Evolutionary conservation across 1,139 yeast genomes (phyloP), one percentile per base, ranked within the genome.

Genomic region (Suhomyces maxii): DNA sequence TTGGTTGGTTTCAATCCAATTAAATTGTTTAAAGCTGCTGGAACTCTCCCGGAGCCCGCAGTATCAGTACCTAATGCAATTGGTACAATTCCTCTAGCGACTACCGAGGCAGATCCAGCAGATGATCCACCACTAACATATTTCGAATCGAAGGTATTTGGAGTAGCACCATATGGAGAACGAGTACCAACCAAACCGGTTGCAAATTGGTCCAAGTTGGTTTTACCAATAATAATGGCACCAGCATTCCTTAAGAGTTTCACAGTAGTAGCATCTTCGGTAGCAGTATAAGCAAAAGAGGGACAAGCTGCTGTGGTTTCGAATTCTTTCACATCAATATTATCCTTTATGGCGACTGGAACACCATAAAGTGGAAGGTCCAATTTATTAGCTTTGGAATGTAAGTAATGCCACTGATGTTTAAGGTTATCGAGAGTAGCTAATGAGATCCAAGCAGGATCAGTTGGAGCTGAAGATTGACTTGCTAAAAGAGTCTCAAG

Each of bases 31-130:
- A 91, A 76, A 25, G 90, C 93, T n/a, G 98, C 98, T 26, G 99
- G 99, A 30, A 93, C 98, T 60, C 98, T 79, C 40, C 97, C 97
- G 10, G 96, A 88, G 25, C 99, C 99, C n/a, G 98, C 98, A 38
- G 99, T 93, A 63, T 93, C 99, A 7, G 98, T 91, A 41, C 98
- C 98, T 56, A 93, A 75, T 3, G 97, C 77, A 43, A 91, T 59
- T 26, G 98, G 97, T 13, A 88, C 97, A 46, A 85, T 76, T 46
- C 98, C 98, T 55, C 90, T 76, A 14, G 90, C 90, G 18, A 89
- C 97, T 28, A 85, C 93, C 12, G 85, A 83, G 7, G 96, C 95
- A 23, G 96, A 88, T n/a, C 99, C 99, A 1, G 97, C 89, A 32
- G 95, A 85, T 7, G 97, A 89, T 26, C 99, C 99, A 38, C 99